Evolutionary conservation across 2,329 filamentous ascomycete genomes (phyloP), one percentile per base, ranked within the genome.

Genomic region (Diaporthe vexans): DNA sequence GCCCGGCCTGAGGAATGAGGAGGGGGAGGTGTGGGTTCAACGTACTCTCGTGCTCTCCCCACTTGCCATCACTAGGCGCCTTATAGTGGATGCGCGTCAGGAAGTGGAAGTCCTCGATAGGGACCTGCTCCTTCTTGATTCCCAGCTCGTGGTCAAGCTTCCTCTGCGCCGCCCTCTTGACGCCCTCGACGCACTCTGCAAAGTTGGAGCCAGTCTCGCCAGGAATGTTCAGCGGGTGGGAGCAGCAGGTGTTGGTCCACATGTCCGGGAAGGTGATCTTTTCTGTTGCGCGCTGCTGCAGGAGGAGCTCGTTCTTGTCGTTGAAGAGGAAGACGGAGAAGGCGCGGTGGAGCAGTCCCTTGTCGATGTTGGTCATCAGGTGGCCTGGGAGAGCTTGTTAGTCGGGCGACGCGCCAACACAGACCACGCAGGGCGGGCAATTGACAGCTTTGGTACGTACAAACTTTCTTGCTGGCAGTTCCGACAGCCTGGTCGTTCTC

Each of bases 171-270:
- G 97, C 97, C 75, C 93, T 92, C 88, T 97, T 97, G 78, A 95
- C 97, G 37, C 97, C 97, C 78, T 91, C 88, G 73, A 98, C 88
- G 7, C 95, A 94, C 77, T 94, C 94, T 67, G 92, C 89, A 57
- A 99, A 88, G 78, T 93, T 93, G 43, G 92, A 90, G 76, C 97
- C 97, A 35, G 95, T 97, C 90, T 99, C 97, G 77, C 93, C 93
- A 11, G 97, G 94, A 78, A 98, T 94, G 72, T 94, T 94, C 76
- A 99, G 90, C 7, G 97, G 97, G 85, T 99, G 97, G 52, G 97
- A 99, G 88, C 97, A 99, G 90, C 97, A 99, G 43, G 97, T 99
- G 86, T 99, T 99, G 77, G 97, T 99, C 97, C 97, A 99, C 93
- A 98, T 95, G 83, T 98, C 95, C 65, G 97, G 96, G 86, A 99